phyloP scores from a whole-genome alignment of 352 stramenopile species.

The Pythium rishiriense region DNA sequence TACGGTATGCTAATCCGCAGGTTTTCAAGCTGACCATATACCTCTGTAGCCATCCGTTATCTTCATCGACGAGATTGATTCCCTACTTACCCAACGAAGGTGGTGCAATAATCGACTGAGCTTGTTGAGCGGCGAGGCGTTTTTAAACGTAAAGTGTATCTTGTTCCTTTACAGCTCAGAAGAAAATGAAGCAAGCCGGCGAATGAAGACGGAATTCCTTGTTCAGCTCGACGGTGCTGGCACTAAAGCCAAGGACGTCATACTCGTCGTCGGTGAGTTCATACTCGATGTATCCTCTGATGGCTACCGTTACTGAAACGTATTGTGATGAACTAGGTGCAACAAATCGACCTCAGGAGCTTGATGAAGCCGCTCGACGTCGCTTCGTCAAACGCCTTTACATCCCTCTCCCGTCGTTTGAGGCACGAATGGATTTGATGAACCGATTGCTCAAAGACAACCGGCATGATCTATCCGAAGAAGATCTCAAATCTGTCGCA shows the following conservation, averaged over 20 bases:
- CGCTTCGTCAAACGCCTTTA: slow-evolving; percentile 98
- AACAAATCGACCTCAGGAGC: slow-evolving; percentile 97
- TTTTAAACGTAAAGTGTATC: too few species aligned
- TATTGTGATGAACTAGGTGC: slow-evolving; percentile 57
- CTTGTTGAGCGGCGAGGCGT: too few species aligned
- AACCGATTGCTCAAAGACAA: slow-evolving; percentile 93
- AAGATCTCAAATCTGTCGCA: slow-evolving; percentile 91
- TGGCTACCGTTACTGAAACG: neutral
- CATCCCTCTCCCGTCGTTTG: slow-evolving; percentile 93
- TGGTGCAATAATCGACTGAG: neutral
- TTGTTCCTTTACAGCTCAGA: slow-evolving; percentile 62
- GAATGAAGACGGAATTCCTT: slow-evolving; percentile 99
- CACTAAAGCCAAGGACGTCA: slow-evolving; percentile 89
- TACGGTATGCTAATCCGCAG: neutral
- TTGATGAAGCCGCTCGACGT: slow-evolving; percentile 96
- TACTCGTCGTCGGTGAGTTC: slow-evolving; percentile 81
- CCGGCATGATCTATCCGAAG: slow-evolving; percentile 81
- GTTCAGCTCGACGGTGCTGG: slow-evolving; percentile 96
- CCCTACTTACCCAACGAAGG: slow-evolving; percentile 94
- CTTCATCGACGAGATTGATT: slow-evolving; percentile 99
- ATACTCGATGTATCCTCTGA: neutral
- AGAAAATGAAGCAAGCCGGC: slow-evolving; percentile 96
- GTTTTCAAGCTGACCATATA: neutral
- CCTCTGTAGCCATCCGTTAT: slow-evolving; percentile 93
- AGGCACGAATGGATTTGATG: slow-evolving; percentile 89